Evolutionary conservation across 2,329 filamentous ascomycete species (phyloP).

Genomic region (Cladosporium sp.): DNA sequence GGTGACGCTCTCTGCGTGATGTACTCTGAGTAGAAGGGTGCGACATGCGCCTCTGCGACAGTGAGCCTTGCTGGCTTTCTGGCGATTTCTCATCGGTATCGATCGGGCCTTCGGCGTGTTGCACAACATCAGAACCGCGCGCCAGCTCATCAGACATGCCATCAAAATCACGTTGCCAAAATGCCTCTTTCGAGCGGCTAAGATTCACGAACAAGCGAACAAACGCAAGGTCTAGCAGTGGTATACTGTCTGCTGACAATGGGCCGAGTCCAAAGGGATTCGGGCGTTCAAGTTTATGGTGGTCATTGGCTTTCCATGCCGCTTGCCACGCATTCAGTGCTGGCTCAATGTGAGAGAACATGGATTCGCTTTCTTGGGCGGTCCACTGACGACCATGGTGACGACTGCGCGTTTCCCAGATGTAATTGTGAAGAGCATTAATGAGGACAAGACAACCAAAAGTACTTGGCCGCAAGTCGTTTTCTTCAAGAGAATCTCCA

Average conservation of each 20-base stretch:
- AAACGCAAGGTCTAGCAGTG: slow-evolving; percentile 86
- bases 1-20: slow-evolving; percentile 77
- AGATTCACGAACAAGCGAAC: slow-evolving; percentile 90
- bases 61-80: slow-evolving; percentile 17
- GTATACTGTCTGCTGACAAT: slow-evolving; percentile 86
- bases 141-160: slow-evolving; percentile 86
- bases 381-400: slow-evolving; percentile 90
- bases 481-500: slow-evolving; percentile 40
- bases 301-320: slow-evolving; percentile 83
- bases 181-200: slow-evolving; percentile 86
- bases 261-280: slow-evolving; percentile 81
- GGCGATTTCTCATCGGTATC: slow-evolving; percentile 11
- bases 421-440: slow-evolving; percentile 94
- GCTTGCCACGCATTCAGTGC: slow-evolving; percentile 92
- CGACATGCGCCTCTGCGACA: slow-evolving; percentile 18
- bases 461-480: slow-evolving; percentile 76
- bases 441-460: slow-evolving; percentile 91
- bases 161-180: slow-evolving; percentile 93
- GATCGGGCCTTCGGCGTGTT: slow-evolving; percentile 60
- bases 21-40: slow-evolving; percentile 46
- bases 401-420: slow-evolving; percentile 93
- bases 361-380: slow-evolving; percentile 86
- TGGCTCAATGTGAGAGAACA: slow-evolving; percentile 93
- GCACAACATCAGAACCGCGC: slow-evolving; percentile 71
- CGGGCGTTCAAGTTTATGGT: slow-evolving; percentile 79